Evolutionary conservation across 2,329 filamentous ascomycete species (phyloP).

Genomic region (Alternaria sp.): DNA sequence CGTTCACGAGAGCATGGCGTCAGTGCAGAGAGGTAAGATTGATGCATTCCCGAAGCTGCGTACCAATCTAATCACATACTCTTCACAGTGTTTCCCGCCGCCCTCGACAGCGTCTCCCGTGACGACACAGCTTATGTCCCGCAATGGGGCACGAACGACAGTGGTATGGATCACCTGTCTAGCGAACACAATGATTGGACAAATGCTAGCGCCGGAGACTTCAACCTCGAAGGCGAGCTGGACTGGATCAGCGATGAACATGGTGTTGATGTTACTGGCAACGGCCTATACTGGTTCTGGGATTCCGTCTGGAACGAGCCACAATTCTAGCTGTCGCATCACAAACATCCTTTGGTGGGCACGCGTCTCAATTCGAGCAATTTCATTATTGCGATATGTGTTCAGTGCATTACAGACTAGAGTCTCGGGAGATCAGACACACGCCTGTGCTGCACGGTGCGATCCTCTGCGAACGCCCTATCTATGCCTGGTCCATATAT

Average conservation of each 20-base stretch:
- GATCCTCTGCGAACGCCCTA: neutral
- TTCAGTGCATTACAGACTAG: neutral
- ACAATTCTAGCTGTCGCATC: neutral
- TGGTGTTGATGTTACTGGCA: slow-evolving; percentile 7
- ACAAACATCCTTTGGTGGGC: neutral
- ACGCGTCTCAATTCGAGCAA: neutral
- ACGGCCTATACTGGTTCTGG: slow-evolving; percentile 24
- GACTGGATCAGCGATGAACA: slow-evolving; percentile 6
- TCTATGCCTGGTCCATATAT: slow-evolving; percentile 27
- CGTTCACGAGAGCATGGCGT: slow-evolving; percentile 18
- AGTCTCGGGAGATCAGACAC: neutral
- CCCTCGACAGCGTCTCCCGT: neutral
- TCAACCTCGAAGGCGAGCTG: neutral
- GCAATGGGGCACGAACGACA: neutral
- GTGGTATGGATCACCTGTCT: neutral
- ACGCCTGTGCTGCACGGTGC: neutral
- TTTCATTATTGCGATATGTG: neutral
- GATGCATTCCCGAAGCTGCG: neutral
- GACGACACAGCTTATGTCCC: neutral
- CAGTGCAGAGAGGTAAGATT: slow-evolving; percentile 18
- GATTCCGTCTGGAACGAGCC: slow-evolving; percentile 16
- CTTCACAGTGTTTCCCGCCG: neutral
- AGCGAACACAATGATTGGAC: neutral
- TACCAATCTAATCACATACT: neutral
- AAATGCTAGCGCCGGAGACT: neutral